A percentile compares a stretch with the other conserved stretches of the same genome.
Evolutionary conservation across 2,329 filamentous ascomycete genomes (phyloP).

Genomic region (Penicillium verrucosum): DNA sequence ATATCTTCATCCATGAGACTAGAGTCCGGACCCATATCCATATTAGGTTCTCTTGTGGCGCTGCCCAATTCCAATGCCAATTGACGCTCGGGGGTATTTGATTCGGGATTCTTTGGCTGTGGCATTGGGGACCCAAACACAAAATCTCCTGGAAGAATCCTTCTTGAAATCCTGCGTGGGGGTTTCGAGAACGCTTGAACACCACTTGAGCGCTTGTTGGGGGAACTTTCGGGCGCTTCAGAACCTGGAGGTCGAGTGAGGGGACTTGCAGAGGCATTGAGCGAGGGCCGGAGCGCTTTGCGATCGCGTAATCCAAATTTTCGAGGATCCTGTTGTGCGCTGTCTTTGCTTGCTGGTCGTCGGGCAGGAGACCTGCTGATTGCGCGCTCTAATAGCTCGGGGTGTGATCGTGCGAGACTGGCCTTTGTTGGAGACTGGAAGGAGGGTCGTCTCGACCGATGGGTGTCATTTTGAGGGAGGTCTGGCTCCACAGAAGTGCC

Average conservation of each 20-base stretch:
- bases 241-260: constrained; percentile 15
- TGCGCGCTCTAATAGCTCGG: constrained; percentile 53
- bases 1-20: constrained; percentile 28
- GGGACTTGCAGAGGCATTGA: constrained; percentile 30
- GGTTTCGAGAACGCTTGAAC: constrained; percentile 38
- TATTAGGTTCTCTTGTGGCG: constrained; percentile 26
- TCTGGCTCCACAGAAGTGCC: constrained; percentile 44
- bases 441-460: constrained; percentile 49
- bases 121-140: constrained; percentile 28
- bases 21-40: constrained; percentile 17
- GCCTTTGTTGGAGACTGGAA: constrained; percentile 67
- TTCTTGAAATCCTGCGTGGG: constrained; percentile 35
- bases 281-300: constrained; percentile 38
- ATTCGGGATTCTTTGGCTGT: constrained; percentile 7
- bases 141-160: constrained; percentile 31
- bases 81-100: constrained; percentile 32
- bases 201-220: constrained; percentile 29
- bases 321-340: constrained; percentile 17
- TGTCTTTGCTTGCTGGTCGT: constrained; percentile 21
- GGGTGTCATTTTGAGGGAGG: constrained; percentile 20
- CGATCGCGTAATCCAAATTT: constrained; percentile 35
- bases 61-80: constrained; percentile 33
- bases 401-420: constrained; percentile 60
- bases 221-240: constrained; percentile 20
- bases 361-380: constrained; percentile 40